Conservation (phyloP, 1,139 yeast species). For the Suhomyces kunorum region DNA sequence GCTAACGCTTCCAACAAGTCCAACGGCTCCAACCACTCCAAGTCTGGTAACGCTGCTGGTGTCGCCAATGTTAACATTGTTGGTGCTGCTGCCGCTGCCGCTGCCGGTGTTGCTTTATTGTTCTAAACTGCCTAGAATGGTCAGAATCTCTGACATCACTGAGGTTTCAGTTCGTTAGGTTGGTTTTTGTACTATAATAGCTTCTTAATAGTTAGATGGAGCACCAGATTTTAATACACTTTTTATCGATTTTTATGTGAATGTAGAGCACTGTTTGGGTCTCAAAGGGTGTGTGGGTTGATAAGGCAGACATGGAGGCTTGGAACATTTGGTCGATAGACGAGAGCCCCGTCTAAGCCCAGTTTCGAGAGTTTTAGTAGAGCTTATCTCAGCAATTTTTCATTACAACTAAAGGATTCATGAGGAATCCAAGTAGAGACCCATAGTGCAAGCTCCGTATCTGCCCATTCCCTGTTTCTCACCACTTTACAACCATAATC, state of each 20-base stretch:
- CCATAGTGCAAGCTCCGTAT: too few relatives aligned
- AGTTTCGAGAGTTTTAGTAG: too few relatives aligned
- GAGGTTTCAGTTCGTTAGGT: slow-evolving; percentile 13
- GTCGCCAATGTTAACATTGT: slow-evolving; percentile 19
- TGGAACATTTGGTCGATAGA: too few relatives aligned
- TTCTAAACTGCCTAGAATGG: slow-evolving; percentile 16
- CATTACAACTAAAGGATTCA: too few relatives aligned
- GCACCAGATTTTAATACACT: slow-evolving; percentile 6
- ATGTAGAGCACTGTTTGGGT: too few relatives aligned
- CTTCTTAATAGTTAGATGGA: slow-evolving; percentile 11
- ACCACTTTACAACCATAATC: too few relatives aligned
- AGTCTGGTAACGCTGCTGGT: slow-evolving; percentile 22
- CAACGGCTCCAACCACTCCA: slow-evolving; percentile 28
- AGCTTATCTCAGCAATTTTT: too few relatives aligned
- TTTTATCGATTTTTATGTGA: slow-evolving; percentile 3
- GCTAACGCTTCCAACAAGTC: slow-evolving; percentile 38
- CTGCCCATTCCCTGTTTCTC: too few relatives aligned
- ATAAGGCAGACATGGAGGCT: too few relatives aligned
- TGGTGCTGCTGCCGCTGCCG: slow-evolving; percentile 20
- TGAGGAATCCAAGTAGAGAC: too few relatives aligned
- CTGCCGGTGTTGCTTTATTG: slow-evolving; percentile 23
- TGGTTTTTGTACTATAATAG: slow-evolving; percentile 15
- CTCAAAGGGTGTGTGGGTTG: too few relatives aligned
- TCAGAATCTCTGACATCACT: slow-evolving; percentile 9
- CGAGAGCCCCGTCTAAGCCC: too few relatives aligned